Conservation (phyloP, 148 eudicot species). For the Nepenthes gracilis region DNA sequence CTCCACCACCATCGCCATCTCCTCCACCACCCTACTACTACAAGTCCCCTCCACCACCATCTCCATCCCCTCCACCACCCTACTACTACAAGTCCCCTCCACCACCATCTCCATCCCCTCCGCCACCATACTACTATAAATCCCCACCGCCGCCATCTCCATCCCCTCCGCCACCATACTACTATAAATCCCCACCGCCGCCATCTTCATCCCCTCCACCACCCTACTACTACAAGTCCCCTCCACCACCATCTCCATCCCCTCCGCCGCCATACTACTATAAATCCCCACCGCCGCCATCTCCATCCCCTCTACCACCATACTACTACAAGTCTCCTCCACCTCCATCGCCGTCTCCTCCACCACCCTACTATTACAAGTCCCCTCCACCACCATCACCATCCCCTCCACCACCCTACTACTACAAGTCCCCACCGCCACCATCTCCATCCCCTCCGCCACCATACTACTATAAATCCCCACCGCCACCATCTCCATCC, state of each 20-base stretch:
- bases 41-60: conserved; percentile 31
- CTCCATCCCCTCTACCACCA: conserved; percentile 19
- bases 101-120: conserved; percentile 14
- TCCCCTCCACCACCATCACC: conserved; percentile 24
- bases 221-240: conserved; percentile 13
- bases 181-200: conserved; percentile 18
- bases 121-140: conserved; percentile 9
- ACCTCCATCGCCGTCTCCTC: conserved; percentile 15
- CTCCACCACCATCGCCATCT: conserved; percentile 11
- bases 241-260: conserved; percentile 2
- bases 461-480: conserved; percentile 3
- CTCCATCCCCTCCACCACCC: conserved; percentile 15
- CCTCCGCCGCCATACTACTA: conserved; percentile 16
- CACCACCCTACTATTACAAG: conserved; percentile 13
- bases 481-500: conserved; percentile 3
- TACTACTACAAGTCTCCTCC: conserved; percentile 27
- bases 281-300: conserved; percentile 22
- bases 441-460: conserved; percentile 2
- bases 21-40: conserved; percentile 18
- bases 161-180: conserved; percentile 21
- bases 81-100: conserved; percentile 27
- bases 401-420: conserved; percentile 14
- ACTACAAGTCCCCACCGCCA: conserved; percentile 17
- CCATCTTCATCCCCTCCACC: conserved; percentile 6
- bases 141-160: conserved; percentile 30